phyloP scores from a whole-genome alignment of 768 basidiomycete genomes.

The Termitomyces sp. region DNA sequence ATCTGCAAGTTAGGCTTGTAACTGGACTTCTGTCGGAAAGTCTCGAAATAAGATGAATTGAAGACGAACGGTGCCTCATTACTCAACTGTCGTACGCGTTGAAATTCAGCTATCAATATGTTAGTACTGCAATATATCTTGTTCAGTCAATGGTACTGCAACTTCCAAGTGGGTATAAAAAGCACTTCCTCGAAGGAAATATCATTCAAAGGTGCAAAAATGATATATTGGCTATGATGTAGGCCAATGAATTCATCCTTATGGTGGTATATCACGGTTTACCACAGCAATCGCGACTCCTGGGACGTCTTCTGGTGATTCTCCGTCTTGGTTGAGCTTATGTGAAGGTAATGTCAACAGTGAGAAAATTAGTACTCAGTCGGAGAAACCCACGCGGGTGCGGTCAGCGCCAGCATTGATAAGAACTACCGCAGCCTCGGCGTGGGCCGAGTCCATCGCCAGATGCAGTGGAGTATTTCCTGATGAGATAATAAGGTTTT shows the following conservation, averaged over 20 bases:
- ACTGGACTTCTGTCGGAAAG: neutral
- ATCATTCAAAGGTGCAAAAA: neutral
- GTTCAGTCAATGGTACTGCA: neutral
- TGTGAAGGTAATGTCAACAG: constrained; percentile 13
- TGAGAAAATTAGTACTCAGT: constrained; percentile 10
- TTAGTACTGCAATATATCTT: neutral
- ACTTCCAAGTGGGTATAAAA: neutral
- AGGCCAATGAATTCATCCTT: neutral
- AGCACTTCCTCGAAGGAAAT: neutral
- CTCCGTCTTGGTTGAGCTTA: constrained; percentile 78
- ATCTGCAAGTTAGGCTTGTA: neutral
- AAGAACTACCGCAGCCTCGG: constrained; percentile 81
- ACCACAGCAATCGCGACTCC: constrained; percentile 80
- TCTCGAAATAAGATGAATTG: neutral
- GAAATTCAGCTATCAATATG: neutral
- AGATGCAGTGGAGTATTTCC: constrained; percentile 97
- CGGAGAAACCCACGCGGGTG: constrained; percentile 54
- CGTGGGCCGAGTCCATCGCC: constrained; percentile 95
- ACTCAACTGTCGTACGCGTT: too few relatives aligned
- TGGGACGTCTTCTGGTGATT: constrained; percentile 82
- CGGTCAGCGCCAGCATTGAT: constrained; percentile 97
- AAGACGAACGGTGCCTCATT: neutral
- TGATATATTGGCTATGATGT: neutral
- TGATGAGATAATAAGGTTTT: constrained; percentile 20
- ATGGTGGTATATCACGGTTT: constrained; percentile 28